Evolutionary conservation across 2,329 filamentous ascomycete genomes (phyloP), one percentile per base, ranked within the genome.

Genomic region (Malbranchea cinnamomea): DNA sequence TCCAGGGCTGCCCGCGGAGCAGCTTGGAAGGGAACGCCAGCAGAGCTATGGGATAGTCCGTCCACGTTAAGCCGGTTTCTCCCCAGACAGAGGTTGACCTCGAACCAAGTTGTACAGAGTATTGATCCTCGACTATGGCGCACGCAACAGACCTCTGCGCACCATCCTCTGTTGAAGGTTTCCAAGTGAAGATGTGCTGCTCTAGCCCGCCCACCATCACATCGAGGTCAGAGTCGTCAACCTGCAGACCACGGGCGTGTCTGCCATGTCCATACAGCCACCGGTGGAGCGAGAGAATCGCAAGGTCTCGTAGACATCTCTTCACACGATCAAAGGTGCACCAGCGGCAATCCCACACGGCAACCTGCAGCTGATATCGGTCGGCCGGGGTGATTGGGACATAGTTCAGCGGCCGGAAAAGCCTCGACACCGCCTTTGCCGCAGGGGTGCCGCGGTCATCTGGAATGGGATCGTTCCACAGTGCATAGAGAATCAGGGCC

Each of bases 401-500:
- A 32, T 57, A 60, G 2, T 50, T 42, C 11, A 57, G 34, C 2
- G 56, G 56, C 4, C 45, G 39, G 23, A 61, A 46, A 5, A 49
- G 45, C 23, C 42, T 42, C 4, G 36, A 32, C n/a, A 57, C 46
- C 1, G 39, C 35, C 12, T 33, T 13, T 25, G 5, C 6, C 19
- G 15, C 8, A 15, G n/a, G 7, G 30, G 21, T 8, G 36, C 30
- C 13, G 16, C 21, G 5, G 16, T 32, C n/a, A 12, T 26, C 16
- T 11, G 26, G 26, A 2, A 10, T 25, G 4, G 32, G 37, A 32
- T 53, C 48, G 24, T 52, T 38, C 45, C 54, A 62, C 27, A 57
- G 57, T 1, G 56, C 54, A 20, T 57, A 42, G 8, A 57, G 37
- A 5, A 60, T 52, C 19, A 63, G 41, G 2, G 50, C 42, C 2